These are phyloP conservation scores for Penicillium arizonense DNA, from an alignment of 495 filamentous ascomycete genomes.

Conservation along the genomic window DNA sequence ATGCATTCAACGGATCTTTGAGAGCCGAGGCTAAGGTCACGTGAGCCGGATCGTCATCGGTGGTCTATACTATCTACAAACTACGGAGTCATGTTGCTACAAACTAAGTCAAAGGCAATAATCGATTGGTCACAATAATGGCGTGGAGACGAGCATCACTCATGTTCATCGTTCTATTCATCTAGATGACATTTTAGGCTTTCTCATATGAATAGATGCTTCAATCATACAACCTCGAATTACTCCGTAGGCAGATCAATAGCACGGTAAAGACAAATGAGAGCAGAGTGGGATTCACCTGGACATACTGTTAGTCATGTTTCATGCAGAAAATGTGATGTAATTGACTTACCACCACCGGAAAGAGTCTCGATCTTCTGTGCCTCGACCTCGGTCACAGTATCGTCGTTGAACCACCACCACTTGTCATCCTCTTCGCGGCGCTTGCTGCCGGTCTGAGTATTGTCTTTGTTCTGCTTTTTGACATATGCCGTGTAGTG, in stretches of 20 bases:
- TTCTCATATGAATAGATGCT: slow-evolving; percentile 1
- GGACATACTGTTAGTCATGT: slow-evolving; percentile 16
- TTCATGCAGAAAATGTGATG: neutral
- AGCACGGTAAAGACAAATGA: slow-evolving; percentile 90
- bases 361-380: slow-evolving; percentile 89
- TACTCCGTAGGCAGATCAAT: slow-evolving; percentile 63
- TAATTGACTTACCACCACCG: slow-evolving; percentile 69
- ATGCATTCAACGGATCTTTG: slow-evolving; percentile 1
- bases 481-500: slow-evolving; percentile 98
- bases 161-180: slow-evolving; percentile 30
- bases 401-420: slow-evolving; percentile 99
- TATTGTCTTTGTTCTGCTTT: slow-evolving; percentile 66
- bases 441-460: slow-evolving; percentile 62
- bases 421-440: slow-evolving; percentile 86
- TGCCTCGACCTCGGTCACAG: slow-evolving; percentile 85
- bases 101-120: neutral
- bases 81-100: no score
- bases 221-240: neutral
- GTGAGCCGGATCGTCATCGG: slow-evolving; percentile 3
- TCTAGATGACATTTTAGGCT: slow-evolving; percentile 16
- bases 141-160: slow-evolving; percentile 11
- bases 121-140: neutral
- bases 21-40: slow-evolving; percentile 17
- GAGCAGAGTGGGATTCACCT: slow-evolving; percentile 90
- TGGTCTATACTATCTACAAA: neutral